Conservation (phyloP, 257 asterid species). For the Verbena officinalis region DNA sequence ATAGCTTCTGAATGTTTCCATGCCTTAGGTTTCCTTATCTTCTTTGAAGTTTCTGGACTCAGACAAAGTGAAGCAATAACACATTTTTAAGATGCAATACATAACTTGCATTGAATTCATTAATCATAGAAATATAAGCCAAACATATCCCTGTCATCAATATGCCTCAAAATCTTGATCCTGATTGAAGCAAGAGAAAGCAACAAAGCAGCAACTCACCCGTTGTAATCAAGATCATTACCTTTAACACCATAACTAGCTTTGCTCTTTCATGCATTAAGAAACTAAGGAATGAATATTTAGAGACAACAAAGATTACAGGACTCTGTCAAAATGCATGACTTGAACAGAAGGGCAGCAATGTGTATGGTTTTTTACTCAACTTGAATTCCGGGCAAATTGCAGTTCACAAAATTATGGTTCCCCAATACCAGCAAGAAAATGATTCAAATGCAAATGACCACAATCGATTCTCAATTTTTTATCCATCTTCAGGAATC, state of each 20-base stretch:
- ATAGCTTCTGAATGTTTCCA: slow-evolving; percentile 71
- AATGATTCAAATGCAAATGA: background rate
- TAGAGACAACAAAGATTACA: background rate
- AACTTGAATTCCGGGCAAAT: background rate
- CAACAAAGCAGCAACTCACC: background rate
- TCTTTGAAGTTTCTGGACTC: slow-evolving; percentile 54
- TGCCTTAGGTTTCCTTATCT: slow-evolving; percentile 70
- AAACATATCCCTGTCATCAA: slow-evolving; percentile 12
- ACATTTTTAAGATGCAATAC: background rate
- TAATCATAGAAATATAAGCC: background rate
- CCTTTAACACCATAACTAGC: background rate
- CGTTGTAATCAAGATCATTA: background rate
- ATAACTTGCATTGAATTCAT: slow-evolving; percentile 1
- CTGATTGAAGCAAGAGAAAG: background rate
- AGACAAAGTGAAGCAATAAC: slow-evolving; percentile 15
- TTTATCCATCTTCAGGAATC: background rate
- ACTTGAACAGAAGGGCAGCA: slow-evolving; percentile 6
- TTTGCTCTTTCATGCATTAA: background rate
- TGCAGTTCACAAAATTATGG: background rate
- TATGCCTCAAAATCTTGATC: slow-evolving; percentile 11
- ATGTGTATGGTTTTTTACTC: too few species aligned
- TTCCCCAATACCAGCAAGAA: background rate
- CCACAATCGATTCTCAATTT: background rate
- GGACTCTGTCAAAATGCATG: background rate
- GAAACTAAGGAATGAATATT: background rate